Conservation (phyloP, 164 flowering plant species). For the Protea cynaroides region DNA sequence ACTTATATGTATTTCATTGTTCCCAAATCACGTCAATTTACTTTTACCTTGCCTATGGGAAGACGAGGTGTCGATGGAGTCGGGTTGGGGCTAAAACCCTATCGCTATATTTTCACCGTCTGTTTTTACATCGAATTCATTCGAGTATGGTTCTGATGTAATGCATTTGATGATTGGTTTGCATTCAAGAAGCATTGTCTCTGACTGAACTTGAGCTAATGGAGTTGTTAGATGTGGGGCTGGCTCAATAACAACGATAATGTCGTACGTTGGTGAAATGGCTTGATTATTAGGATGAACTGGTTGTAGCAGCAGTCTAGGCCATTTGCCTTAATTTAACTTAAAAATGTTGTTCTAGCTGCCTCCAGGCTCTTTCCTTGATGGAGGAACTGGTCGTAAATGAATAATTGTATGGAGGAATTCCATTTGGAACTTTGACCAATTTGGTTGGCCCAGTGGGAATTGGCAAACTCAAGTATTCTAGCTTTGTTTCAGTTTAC, state of each 20-base stretch:
- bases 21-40: background rate
- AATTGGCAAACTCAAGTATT: slow-evolving; percentile 79
- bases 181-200: slow-evolving; percentile 60
- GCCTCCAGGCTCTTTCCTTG: slow-evolving; percentile 46
- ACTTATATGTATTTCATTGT: background rate
- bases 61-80: background rate
- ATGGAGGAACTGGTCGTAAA: slow-evolving; percentile 47
- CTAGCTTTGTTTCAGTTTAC: background rate
- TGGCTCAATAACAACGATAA: slow-evolving; percentile 42
- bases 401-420: slow-evolving; percentile 63
- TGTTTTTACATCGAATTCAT: too few relatives aligned
- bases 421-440: slow-evolving; percentile 77
- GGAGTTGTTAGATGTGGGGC: slow-evolving; percentile 74
- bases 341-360: slow-evolving; percentile 7
- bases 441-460: slow-evolving; percentile 90
- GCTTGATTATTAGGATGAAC: slow-evolving; percentile 9
- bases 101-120: too few relatives aligned
- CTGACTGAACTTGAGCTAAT: slow-evolving; percentile 72
- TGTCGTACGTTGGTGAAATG: slow-evolving; percentile 53
- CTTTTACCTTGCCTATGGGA: background rate
- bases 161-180: background rate
- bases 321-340: background rate
- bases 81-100: too few relatives aligned
- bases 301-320: background rate
- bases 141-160: too few relatives aligned